A percentile compares a stretch with the other conserved stretches of the same genome.
phyloP scores from a whole-genome alignment of 2,329 filamentous ascomycete species.

The Fusarium euwallaceae region DNA sequence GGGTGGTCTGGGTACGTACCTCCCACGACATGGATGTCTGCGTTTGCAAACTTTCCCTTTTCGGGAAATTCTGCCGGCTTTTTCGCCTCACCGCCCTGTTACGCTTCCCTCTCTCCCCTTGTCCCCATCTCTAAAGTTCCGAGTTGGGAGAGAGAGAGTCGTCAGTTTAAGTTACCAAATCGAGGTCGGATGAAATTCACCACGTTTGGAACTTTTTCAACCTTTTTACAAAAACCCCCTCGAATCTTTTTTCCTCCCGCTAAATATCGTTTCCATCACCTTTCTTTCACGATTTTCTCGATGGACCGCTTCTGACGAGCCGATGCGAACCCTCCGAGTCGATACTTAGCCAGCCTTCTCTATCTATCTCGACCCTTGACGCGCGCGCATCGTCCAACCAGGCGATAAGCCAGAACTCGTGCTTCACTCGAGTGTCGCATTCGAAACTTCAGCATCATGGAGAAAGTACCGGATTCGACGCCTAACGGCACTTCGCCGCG shows the following conservation, averaged over 20 bases:
- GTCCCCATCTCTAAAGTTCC: constrained; percentile 10
- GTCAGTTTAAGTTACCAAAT: constrained; percentile 21
- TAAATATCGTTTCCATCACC: neutral
- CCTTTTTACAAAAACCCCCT: neutral
- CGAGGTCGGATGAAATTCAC: constrained; percentile 10
- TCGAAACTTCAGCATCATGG: constrained; percentile 43
- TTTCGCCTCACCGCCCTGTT: constrained; percentile 40
- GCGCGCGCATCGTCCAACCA: constrained; percentile 39
- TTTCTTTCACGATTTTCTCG: neutral
- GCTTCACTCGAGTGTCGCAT: neutral
- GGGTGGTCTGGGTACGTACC: constrained; percentile 31
- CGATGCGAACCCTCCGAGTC: constrained; percentile 37
- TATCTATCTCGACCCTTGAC: constrained; percentile 26
- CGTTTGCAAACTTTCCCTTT: neutral
- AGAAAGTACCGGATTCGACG: constrained; percentile 47
- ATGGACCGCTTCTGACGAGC: constrained; percentile 27
- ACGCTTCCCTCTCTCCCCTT: constrained; percentile 22
- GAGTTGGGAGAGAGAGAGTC: constrained; percentile 24
- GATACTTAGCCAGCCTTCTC: constrained; percentile 13
- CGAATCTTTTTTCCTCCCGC: neutral
- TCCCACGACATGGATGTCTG: neutral
- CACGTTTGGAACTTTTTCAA: constrained; percentile 7
- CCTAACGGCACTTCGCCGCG: constrained; percentile 64
- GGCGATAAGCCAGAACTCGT: constrained; percentile 11
- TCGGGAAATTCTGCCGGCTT: constrained; percentile 38